Percentiles rank a stretch among this genome's conserved stretches.
phyloP scores from a whole-genome alignment of 2,329 filamentous ascomycete species.

The Colletotrichum higginsianum region DNA sequence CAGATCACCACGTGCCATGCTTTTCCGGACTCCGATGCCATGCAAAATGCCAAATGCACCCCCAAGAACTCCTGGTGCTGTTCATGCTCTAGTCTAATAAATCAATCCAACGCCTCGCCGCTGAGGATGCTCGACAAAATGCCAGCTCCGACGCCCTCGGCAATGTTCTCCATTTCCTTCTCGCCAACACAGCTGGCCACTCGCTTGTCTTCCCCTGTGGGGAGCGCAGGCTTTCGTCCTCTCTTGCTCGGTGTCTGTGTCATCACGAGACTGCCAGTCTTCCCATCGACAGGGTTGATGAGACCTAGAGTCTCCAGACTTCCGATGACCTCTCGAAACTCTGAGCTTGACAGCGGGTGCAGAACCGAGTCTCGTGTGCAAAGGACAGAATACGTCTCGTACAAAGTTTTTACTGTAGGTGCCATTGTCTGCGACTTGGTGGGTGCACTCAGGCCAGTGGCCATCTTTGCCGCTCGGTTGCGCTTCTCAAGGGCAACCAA shows the following conservation, averaged over 20 bases:
- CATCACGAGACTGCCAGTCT: conserved; percentile 75
- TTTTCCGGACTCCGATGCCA: conserved; percentile 41
- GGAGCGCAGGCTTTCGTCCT: conserved; percentile 69
- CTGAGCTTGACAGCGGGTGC: conserved; percentile 89
- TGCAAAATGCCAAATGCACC: conserved; percentile 30
- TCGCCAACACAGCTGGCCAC: conserved; percentile 86
- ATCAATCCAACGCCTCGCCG: conserved; percentile 71
- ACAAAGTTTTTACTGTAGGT: conserved; percentile 87
- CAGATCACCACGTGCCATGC: conserved; percentile 40
- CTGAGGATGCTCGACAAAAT: conserved; percentile 75
- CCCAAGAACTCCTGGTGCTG: conserved; percentile 19
- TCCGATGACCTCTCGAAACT: conserved; percentile 93
- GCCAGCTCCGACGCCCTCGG: conserved; percentile 73
- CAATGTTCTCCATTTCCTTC: conserved; percentile 81
- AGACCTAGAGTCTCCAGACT: conserved; percentile 91
- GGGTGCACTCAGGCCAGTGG: conserved; percentile 64
- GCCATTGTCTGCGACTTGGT: conserved; percentile 74
- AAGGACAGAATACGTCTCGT: conserved; percentile 84
- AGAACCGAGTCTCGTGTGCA: conserved; percentile 92
- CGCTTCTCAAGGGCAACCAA: conserved; percentile 89
- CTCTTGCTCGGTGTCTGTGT: conserved; percentile 81
- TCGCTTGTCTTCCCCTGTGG: conserved; percentile 78
- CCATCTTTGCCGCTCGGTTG: conserved; percentile 67
- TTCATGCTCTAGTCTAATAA: conserved; percentile 35
- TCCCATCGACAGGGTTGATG: conserved; percentile 79